phyloP scores from a whole-genome alignment of 768 basidiomycete species.

The Mycena epipterygia region DNA sequence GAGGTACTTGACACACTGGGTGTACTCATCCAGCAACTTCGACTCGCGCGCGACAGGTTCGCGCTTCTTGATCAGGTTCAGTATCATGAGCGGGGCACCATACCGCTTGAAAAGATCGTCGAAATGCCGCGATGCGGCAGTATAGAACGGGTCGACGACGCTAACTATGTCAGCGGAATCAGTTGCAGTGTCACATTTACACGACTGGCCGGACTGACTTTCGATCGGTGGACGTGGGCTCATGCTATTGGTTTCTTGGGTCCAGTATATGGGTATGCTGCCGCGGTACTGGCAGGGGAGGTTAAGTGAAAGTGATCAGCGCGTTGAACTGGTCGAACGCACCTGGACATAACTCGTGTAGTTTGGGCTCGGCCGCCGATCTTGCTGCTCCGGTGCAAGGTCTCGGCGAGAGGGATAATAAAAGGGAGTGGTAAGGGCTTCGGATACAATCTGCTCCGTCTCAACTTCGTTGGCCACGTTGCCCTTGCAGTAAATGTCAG shows the following conservation, averaged over 20 bases:
- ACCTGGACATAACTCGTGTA: conserved; percentile 97
- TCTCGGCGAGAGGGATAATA: conserved; percentile 73
- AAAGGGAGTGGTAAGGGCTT: conserved; percentile 90
- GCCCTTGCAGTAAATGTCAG: conserved; percentile 67
- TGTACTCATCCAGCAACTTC: conserved; percentile 91
- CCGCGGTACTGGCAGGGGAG: conserved; percentile 83
- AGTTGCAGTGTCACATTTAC: background rate
- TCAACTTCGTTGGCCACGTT: conserved; percentile 99
- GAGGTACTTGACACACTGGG: conserved; percentile 90
- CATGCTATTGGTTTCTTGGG: conserved; percentile 92
- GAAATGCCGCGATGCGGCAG: conserved; percentile 93
- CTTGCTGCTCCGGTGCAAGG: conserved; percentile 44
- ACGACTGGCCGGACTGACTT: conserved; percentile 65
- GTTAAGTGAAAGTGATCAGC: background rate
- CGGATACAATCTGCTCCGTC: conserved; percentile 97
- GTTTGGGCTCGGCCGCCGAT: conserved; percentile 79
- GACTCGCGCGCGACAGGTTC: conserved; percentile 87
- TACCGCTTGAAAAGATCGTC: conserved; percentile 92
- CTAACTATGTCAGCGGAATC: conserved; percentile 68
- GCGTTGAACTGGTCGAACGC: conserved; percentile 3
- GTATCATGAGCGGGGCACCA: conserved; percentile 88
- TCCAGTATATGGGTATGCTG: conserved; percentile 97
- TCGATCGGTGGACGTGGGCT: conserved; percentile 96
- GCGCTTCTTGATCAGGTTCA: conserved; percentile 94
- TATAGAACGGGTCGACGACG: conserved; percentile 95